A percentile compares a stretch with the other conserved stretches of the same genome.
Conservation (phyloP, 192 early-diverging fungal species). For the Gigaspora rosea region DNA sequence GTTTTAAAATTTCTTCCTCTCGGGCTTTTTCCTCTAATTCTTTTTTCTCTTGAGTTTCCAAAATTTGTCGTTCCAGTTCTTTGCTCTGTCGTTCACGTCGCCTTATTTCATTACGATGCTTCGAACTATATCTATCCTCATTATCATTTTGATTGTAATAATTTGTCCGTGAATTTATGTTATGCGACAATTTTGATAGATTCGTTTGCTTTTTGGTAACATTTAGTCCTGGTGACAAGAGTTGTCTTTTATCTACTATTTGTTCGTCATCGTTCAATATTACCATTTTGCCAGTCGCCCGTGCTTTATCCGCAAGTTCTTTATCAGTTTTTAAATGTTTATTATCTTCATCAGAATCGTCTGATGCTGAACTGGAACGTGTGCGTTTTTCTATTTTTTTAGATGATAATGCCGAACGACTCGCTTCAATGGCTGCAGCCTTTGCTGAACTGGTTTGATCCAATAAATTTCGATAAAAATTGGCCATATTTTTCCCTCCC, state of each 20-base stretch:
- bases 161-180: slow-evolving; percentile 30
- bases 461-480: slow-evolving; percentile 62
- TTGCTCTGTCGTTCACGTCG: slow-evolving; percentile 36
- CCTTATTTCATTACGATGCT: slow-evolving; percentile 16
- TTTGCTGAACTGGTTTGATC: slow-evolving; percentile 47
- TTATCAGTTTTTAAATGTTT: slow-evolving; percentile 33
- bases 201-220: slow-evolving; percentile 41
- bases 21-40: slow-evolving; percentile 45
- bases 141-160: slow-evolving; percentile 36
- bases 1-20: slow-evolving; percentile 47
- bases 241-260: slow-evolving; percentile 74
- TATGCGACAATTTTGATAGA: slow-evolving; percentile 16
- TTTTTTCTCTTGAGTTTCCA: slow-evolving; percentile 44
- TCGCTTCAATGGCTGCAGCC: slow-evolving; percentile 40
- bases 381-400: neutral
- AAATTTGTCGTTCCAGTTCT: slow-evolving; percentile 49
- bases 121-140: neutral
- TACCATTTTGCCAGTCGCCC: slow-evolving; percentile 47
- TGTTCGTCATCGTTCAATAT: slow-evolving; percentile 69
- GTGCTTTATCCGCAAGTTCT: slow-evolving; percentile 40
- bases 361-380: neutral
- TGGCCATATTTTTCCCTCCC: slow-evolving; percentile 40
- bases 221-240: slow-evolving; percentile 70
- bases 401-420: neutral
- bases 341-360: slow-evolving; percentile 9